Evolutionary conservation across 2,329 filamentous ascomycete species (phyloP).

Genomic region (Rachicladosporium sp.): DNA sequence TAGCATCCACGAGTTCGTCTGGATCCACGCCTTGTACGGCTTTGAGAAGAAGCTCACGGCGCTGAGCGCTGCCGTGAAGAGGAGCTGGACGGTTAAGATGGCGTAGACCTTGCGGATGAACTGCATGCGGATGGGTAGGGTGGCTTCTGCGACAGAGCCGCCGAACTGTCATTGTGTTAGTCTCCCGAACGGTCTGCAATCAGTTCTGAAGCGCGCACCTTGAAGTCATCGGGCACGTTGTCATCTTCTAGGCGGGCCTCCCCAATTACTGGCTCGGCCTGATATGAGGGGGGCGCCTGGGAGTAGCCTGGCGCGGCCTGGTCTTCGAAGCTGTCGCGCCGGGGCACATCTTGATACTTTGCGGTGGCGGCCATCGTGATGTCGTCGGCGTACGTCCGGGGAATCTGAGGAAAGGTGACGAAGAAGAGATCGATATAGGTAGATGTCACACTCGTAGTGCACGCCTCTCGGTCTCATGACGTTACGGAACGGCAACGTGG

Average conservation of each 20-base stretch:
- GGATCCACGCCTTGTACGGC: conserved; percentile 76
- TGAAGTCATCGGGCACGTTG: conserved; percentile 94
- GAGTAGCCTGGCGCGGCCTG: conserved; percentile 40
- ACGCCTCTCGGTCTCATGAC: too few relatives aligned
- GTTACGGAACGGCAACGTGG: too few relatives aligned
- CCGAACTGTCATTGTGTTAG: conserved; percentile 52
- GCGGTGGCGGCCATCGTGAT: conserved; percentile 57
- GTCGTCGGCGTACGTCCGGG: too few relatives aligned
- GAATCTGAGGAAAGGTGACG: too few relatives aligned
- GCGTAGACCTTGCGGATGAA: conserved; percentile 78
- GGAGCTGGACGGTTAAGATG: conserved; percentile 88
- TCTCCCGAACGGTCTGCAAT: neutral
- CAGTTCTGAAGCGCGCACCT: conserved; percentile 39
- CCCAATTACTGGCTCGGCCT: conserved; percentile 49
- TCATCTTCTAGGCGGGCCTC: conserved; percentile 67
- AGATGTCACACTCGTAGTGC: too few relatives aligned
- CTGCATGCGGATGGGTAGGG: conserved; percentile 80
- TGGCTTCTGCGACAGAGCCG: conserved; percentile 83
- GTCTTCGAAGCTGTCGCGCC: conserved; percentile 76
- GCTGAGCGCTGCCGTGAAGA: conserved; percentile 71
- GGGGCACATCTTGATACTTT: conserved; percentile 72
- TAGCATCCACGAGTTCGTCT: conserved; percentile 70
- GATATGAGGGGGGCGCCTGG: conserved; percentile 75
- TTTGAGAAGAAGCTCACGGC: conserved; percentile 73
- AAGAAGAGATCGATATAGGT: too few relatives aligned